Conservation (phyloP, 768 basidiomycete species). For the Kwoniella europaea region DNA sequence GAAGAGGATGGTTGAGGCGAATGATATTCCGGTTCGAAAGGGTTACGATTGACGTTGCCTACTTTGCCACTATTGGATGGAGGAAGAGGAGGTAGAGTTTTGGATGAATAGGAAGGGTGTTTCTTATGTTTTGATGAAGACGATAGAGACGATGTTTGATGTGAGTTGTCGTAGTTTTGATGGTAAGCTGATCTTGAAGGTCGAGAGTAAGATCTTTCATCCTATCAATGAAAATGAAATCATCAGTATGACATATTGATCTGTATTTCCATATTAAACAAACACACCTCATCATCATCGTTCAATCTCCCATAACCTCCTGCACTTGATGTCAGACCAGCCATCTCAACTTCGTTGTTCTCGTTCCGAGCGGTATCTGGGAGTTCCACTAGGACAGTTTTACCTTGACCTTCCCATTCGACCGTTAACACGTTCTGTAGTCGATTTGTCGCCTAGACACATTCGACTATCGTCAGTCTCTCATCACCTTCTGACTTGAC, state of each 20-base stretch:
- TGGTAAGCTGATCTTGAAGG: slow-evolving; percentile 3
- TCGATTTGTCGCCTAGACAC: slow-evolving; percentile 34
- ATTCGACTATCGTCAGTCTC: no score
- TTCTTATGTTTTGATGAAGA: slow-evolving; percentile 12
- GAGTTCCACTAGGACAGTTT: slow-evolving; percentile 51
- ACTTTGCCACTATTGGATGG: neutral
- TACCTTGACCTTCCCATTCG: slow-evolving; percentile 48
- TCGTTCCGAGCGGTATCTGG: slow-evolving; percentile 16
- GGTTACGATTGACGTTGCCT: slow-evolving; percentile 6
- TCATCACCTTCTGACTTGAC: neutral
- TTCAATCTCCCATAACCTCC: slow-evolving; percentile 36
- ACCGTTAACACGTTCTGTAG: slow-evolving; percentile 53
- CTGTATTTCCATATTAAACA: no score
- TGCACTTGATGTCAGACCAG: slow-evolving; percentile 30
- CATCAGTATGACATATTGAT: no score
- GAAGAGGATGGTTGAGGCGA: slow-evolving; percentile 26
- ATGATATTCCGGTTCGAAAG: slow-evolving; percentile 23
- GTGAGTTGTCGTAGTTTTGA: neutral
- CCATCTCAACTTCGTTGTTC: slow-evolving; percentile 45
- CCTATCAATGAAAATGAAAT: neutral
- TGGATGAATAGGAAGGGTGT: slow-evolving; percentile 16
- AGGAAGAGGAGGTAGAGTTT: slow-evolving; percentile 18
- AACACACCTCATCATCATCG: slow-evolving; percentile 49
- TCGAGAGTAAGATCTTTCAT: slow-evolving; percentile 4
- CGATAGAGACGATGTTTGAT: no score